Percentiles rank a stretch among this genome's conserved stretches.
Conservation (phyloP, 371 early-diverging fungal species). For the Lichtheimia ornata region DNA sequence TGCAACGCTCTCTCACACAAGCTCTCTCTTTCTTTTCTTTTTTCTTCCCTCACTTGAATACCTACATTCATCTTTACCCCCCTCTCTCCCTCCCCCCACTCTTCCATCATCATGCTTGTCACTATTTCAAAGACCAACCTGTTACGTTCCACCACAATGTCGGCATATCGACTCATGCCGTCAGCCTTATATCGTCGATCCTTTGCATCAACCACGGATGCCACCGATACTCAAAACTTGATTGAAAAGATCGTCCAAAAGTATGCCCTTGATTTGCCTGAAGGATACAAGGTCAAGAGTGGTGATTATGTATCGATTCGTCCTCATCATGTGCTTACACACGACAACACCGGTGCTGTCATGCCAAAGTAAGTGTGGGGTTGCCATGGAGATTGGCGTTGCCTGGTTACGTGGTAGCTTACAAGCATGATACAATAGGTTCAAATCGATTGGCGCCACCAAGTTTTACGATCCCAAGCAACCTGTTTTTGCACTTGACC, state of each 20-base stretch:
- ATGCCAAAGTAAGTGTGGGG: constrained; percentile 72
- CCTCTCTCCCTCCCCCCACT: constrained; percentile 5
- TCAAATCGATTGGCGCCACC: constrained; percentile 87
- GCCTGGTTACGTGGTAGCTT: not conserved
- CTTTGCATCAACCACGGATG: constrained; percentile 27
- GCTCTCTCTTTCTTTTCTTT: not conserved
- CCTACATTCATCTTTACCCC: constrained; percentile 3
- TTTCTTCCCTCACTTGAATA: not conserved
- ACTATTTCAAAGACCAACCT: constrained; percentile 17
- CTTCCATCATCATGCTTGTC: constrained; percentile 17
- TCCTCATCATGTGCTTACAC: constrained; percentile 92
- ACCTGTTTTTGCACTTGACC: constrained; percentile 94
- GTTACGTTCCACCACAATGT: constrained; percentile 7
- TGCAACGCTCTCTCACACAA: not conserved
- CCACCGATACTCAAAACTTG: constrained; percentile 72
- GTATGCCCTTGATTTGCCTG: constrained; percentile 75
- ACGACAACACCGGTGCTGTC: constrained; percentile 96
- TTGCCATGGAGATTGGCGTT: no score
- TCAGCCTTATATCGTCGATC: constrained; percentile 12
- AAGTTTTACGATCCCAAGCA: constrained; percentile 78
- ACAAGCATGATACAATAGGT: constrained; percentile 45
- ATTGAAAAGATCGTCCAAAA: constrained; percentile 93
- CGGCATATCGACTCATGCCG: constrained; percentile 1
- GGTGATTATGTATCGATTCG: constrained; percentile 93
- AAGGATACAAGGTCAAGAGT: constrained; percentile 70